Evolutionary conservation across 306 rosid genomes (phyloP).

Genomic region (Quillaja saponaria): DNA sequence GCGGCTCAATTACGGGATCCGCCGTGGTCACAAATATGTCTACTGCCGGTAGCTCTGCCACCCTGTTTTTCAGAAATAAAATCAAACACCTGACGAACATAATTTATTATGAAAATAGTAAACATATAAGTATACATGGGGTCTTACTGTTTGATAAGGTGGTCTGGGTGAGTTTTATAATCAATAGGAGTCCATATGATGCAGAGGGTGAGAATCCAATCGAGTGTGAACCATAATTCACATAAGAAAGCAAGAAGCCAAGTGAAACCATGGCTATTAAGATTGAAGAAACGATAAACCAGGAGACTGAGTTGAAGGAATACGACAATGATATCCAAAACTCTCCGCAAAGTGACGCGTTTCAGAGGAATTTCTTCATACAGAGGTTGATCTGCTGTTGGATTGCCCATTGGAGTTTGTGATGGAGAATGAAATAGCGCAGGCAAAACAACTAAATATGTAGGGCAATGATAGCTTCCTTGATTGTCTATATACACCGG

Average conservation of each 20-base stretch:
- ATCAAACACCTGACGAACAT: too few relatives aligned
- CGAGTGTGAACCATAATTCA: conserved; percentile 41
- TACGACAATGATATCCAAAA: conserved; percentile 3
- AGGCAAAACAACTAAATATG: too few relatives aligned
- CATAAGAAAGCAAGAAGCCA: conserved; percentile 45
- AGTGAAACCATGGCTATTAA: conserved; percentile 30
- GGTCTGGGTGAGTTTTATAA: background rate
- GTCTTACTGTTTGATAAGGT: too few relatives aligned
- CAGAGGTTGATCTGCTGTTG: too few relatives aligned
- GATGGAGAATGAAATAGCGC: too few relatives aligned
- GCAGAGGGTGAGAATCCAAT: conserved; percentile 21
- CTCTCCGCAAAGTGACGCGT: conserved; percentile 5
- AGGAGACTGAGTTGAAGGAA: conserved; percentile 28
- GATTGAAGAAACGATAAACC: conserved; percentile 22
- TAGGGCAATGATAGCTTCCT: too few relatives aligned
- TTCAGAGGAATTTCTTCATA: conserved; percentile 21
- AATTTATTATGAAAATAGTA: too few relatives aligned
- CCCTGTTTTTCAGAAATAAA: too few relatives aligned
- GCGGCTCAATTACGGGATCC: conserved; percentile 56
- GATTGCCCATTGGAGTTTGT: too few relatives aligned
- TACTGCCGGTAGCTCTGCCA: conserved; percentile 50
- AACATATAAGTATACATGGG: too few relatives aligned
- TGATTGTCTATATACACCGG: too few relatives aligned
- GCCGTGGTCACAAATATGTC: conserved; percentile 75
- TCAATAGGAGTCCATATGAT: conserved; percentile 31